Evolutionary conservation across 2,329 filamentous ascomycete species (phyloP), one percentile per base, ranked within the genome.

Genomic region (Endoconidiophora laricicola): DNA sequence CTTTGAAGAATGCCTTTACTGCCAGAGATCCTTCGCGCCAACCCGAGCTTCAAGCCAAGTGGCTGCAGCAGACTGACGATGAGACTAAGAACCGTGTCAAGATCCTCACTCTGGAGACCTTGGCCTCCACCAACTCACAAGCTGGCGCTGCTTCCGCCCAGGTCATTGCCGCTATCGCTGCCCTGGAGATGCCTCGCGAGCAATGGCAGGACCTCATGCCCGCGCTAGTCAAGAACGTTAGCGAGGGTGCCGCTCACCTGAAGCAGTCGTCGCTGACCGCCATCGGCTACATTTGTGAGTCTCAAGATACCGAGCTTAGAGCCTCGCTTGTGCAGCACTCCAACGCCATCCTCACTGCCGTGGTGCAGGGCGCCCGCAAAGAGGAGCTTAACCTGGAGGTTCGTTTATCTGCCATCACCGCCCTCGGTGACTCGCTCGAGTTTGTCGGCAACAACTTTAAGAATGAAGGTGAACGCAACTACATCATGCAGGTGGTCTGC

Each of bases 401-500:
- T 54, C 86, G 91, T 57, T 76, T 87, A 58, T 86, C 91, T 48
- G 91, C 91, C 61, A 91, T 98, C 62, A 85, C 85, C 46, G 91
- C 91, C 43, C 81, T 98, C 42, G 86, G 88, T 59, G 91, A 98
- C 67, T 95, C 90, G 38, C 81, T 96, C 54, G 91, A 98, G 66
- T 98, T 98, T 61, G 90, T 98, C 52, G 79, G 87, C 57, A 93
- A 86, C 69, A 98, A 98, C 71, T 98, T 98, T 67, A 93, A 95
- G 68, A 91, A 96, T 61, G 91, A 98, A 68, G 91, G 90, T 60
- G 91, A 98, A 74, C 82, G 91, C 58, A 98, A 98, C 71, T 98
- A 96, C 72, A 98, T 98, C 62, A 98, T 98, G 91, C 91, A 98
- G 71, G 91, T 98, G 57, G 86, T 98, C 60, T 98, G 91, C 69